Evolutionary conservation across 2,329 filamentous ascomycete species (phyloP).

Genomic region (Aspergillus sp.): DNA sequence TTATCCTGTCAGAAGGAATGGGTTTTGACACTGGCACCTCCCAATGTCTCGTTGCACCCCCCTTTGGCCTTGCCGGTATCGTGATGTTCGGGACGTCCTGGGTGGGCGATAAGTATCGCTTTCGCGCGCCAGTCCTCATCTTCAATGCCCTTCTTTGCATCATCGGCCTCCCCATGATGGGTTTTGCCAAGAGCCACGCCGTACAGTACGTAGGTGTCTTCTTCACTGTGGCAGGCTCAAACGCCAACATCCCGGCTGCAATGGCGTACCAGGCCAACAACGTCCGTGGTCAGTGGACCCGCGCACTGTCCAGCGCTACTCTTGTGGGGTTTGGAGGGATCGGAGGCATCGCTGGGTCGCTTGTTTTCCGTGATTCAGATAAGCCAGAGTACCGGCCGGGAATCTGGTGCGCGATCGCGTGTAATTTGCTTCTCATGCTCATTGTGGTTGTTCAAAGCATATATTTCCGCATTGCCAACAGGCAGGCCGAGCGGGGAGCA

Average conservation of each 20-base stretch:
- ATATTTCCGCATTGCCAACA: constrained; percentile 35
- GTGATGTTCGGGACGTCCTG: constrained; percentile 62
- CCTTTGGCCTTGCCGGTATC: constrained; percentile 65
- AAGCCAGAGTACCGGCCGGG: constrained; percentile 35
- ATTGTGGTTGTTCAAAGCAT: constrained; percentile 28
- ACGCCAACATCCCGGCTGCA: constrained; percentile 71
- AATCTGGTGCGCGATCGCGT: constrained; percentile 33
- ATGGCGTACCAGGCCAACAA: constrained; percentile 87
- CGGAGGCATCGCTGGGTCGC: constrained; percentile 73
- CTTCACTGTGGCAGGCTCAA: constrained; percentile 70
- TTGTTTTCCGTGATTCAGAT: constrained; percentile 63
- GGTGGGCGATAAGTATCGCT: constrained; percentile 64
- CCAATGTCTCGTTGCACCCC: constrained; percentile 71
- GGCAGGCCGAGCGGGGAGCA: constrained; percentile 34
- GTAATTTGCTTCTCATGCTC: constrained; percentile 34
- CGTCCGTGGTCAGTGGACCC: constrained; percentile 84
- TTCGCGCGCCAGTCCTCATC: constrained; percentile 66
- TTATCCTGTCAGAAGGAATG: constrained; percentile 65
- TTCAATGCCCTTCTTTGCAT: constrained; percentile 67
- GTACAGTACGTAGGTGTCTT: constrained; percentile 75
- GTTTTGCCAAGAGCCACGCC: constrained; percentile 57
- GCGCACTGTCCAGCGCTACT: constrained; percentile 73
- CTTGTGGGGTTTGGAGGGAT: constrained; percentile 75
- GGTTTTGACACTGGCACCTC: constrained; percentile 62
- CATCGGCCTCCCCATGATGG: constrained; percentile 71